A percentile compares a stretch with the other conserved stretches of the same genome.
phyloP scores from a whole-genome alignment of 176 grass and related monocot genomes.

The Thinopyrum elongatum region DNA sequence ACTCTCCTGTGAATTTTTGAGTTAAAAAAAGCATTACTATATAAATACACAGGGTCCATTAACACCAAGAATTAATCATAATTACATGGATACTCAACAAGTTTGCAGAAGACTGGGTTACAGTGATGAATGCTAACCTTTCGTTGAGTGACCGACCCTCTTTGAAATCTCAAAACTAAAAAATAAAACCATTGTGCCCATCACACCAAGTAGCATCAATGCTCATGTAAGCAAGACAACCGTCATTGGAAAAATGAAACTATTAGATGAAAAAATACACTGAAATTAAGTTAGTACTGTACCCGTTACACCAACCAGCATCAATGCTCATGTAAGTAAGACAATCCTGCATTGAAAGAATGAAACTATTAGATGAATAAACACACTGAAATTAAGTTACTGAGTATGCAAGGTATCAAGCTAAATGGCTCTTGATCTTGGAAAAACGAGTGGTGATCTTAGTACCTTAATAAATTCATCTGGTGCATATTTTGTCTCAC shows the following conservation, averaged over 20 bases:
- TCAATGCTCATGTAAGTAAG: not conserved
- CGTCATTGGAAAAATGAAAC: too few relatives aligned
- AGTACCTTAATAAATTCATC: slow-evolving; percentile 20
- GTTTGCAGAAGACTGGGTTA: not conserved
- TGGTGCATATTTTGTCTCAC: not conserved
- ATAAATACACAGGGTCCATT: not conserved
- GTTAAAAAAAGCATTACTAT: not conserved
- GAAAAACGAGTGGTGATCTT: slow-evolving; percentile 19
- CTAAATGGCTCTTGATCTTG: not conserved
- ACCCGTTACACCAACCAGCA: not conserved
- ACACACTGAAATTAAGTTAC: not conserved
- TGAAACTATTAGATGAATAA: not conserved
- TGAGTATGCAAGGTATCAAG: not conserved
- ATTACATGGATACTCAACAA: not conserved
- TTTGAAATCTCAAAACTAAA: not conserved
- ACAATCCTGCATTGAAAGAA: slow-evolving; percentile 3
- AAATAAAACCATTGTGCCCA: too few relatives aligned
- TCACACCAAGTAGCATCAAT: too few relatives aligned
- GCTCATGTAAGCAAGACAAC: too few relatives aligned
- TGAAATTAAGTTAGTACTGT: too few relatives aligned
- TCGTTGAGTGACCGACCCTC: slow-evolving; percentile 7
- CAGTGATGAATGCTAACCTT: not conserved
- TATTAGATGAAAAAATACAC: too few relatives aligned
- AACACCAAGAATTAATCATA: not conserved
- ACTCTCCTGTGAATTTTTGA: not conserved